Base-by-base conservation (phyloP, 73 alveolate genomes). In the Paramecium bursaria region DNA sequence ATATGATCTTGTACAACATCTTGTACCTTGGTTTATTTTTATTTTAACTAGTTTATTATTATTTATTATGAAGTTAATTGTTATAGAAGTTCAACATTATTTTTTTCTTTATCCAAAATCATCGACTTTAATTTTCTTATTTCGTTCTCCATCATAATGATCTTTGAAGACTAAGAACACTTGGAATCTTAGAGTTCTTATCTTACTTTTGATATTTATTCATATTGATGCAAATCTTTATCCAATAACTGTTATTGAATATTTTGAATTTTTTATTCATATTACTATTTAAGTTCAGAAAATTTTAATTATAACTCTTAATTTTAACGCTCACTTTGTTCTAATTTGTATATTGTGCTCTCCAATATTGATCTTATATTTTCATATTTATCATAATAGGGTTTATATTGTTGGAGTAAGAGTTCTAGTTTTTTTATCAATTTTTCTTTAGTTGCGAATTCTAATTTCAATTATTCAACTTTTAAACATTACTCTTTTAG, bases 331-430 rank as follows among this genome's bases (percentile, higher is more conserved):
- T 57, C 76, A 10, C 27, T 57, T 57, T 57, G 27, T 21, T 57
- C 76, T 26, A 57, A 9, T 30, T 57, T n/a, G 27, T 57, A 48
- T 13, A 57, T 17, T 23, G 76, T 50, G 17, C 51, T 30, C 50
- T 57, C 76, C 17, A 57, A 42, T 2, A 57, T 17, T 2, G 26
- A 23, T n/a, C 33, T 57, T 4, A 30, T 50, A 57, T 57, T 57
- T 14, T 57, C 76, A 57, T 57, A 57, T 26, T 57, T 57, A 1
- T 57, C 76, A 57, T 57, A 57, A 57, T 57, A 57, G 17, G 33
- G 21, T 57, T 11, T 57, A 30, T 23, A 57, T 57, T 57, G 14
- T 30, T 30, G 51, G 7, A 57, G 30, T 57, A 30, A 3, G 2
- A 30, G 33, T 57, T 57, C 76, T 23, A 57, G 17, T 57, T 30